phyloP scores from a whole-genome alignment of 371 early-diverging fungal species.

The Gilbertella persicaria region DNA sequence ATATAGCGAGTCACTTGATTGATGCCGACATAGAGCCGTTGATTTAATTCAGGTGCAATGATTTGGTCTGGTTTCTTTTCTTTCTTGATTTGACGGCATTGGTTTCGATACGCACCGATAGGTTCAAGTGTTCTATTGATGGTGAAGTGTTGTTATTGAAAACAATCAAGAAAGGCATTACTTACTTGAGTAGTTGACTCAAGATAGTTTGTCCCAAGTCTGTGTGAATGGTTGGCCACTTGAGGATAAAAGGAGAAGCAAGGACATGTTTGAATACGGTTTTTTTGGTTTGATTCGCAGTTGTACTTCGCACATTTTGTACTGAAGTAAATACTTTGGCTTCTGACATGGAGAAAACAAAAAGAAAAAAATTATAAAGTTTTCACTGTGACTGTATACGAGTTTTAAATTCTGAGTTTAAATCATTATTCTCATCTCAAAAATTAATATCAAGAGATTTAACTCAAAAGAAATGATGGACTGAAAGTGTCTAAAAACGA shows the following conservation, averaged over 20 bases:
- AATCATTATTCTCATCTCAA: too few relatives aligned
- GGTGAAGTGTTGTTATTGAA: neutral
- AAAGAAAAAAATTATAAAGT: neutral
- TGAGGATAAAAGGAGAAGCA: conserved; percentile 34
- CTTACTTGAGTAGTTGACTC: conserved; percentile 28
- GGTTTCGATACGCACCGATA: conserved; percentile 21
- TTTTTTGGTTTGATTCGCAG: conserved; percentile 19
- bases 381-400: too few relatives aligned
- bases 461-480: too few relatives aligned
- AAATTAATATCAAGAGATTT: too few relatives aligned
- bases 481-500: too few relatives aligned
- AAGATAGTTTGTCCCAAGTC: conserved; percentile 24
- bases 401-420: too few relatives aligned
- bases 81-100: conserved; percentile 8
- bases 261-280: conserved; percentile 35
- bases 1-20: conserved; percentile 34
- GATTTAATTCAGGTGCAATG: conserved; percentile 21
- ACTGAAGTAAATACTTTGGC: conserved; percentile 1
- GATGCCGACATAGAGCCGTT: conserved; percentile 32
- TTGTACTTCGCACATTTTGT: conserved; percentile 14
- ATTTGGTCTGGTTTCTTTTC: conserved; percentile 1
- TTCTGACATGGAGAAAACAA: conserved; percentile 1
- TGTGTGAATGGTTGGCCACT: conserved; percentile 34
- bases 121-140: conserved; percentile 23
- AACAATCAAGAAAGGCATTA: neutral